These are phyloP conservation scores for Colletotrichum trifolii DNA, from an alignment of 2,329 filamentous ascomycete species.

Conservation along the genomic window DNA sequence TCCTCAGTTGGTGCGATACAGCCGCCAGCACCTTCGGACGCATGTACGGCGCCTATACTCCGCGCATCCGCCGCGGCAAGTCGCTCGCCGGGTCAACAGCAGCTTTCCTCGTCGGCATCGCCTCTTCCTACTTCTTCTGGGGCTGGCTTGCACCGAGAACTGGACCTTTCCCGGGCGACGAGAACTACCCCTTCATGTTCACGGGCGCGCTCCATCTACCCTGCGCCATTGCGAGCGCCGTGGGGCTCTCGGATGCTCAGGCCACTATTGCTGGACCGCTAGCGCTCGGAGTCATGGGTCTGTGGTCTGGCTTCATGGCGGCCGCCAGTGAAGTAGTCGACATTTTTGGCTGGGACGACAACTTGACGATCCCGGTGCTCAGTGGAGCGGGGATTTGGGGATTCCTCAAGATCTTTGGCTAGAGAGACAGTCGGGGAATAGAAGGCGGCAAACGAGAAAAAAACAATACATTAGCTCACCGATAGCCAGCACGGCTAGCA, in stretches of 20 bases:
- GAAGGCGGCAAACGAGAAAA: conserved; percentile 14
- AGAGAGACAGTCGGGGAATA: conserved; percentile 39
- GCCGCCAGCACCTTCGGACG: conserved; percentile 95
- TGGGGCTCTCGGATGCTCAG: conserved; percentile 70
- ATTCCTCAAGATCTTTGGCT: conserved; percentile 88
- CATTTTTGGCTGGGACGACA: conserved; percentile 95
- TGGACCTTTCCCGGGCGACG: conserved; percentile 76
- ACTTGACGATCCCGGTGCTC: conserved; percentile 93
- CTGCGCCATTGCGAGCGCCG: conserved; percentile 60
- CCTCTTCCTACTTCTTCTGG: conserved; percentile 88
- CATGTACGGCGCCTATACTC: conserved; percentile 89
- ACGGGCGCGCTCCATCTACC: conserved; percentile 81
- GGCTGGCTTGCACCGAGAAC: conserved; percentile 80
- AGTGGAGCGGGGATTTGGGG: conserved; percentile 91
- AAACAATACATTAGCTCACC: conserved; percentile 18
- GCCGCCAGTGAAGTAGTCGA: conserved; percentile 92
- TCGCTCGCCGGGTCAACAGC: conserved; percentile 89
- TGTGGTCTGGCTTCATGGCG: conserved; percentile 90
- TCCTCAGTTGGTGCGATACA: conserved; percentile 98
- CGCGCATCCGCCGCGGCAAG: conserved; percentile 86
- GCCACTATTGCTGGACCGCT: conserved; percentile 74
- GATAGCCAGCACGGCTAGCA: conserved; percentile 20
- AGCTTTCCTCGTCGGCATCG: conserved; percentile 84
- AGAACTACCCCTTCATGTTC: conserved; percentile 81
- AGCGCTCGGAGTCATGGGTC: conserved; percentile 82